These are phyloP conservation scores for Puya raimondii DNA, from an alignment of 176 grass and related monocot genomes.

Conservation along the genomic window DNA sequence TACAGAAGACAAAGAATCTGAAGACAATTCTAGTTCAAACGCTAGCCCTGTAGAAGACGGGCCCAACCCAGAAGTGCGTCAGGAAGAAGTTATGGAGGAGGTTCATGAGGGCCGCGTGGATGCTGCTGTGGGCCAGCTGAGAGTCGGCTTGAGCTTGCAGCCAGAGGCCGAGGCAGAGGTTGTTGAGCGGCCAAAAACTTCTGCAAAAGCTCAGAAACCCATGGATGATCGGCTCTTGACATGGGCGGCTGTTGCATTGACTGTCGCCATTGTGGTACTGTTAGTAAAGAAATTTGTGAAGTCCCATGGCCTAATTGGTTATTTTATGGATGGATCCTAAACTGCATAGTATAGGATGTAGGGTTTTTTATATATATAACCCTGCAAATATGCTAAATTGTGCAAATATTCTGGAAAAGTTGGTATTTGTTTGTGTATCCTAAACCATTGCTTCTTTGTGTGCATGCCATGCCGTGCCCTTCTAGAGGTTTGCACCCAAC, in stretches of 20 bases:
- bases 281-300: conserved; percentile 88
- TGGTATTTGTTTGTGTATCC: too few relatives aligned
- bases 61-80: conserved; percentile 35
- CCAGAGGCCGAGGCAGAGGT: background rate
- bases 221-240: conserved; percentile 70
- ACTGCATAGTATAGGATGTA: background rate
- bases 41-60: conserved; percentile 15
- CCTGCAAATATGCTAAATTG: background rate
- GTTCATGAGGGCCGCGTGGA: conserved; percentile 22
- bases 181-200: conserved; percentile 12
- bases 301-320: conserved; percentile 49
- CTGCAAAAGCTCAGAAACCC: conserved; percentile 41
- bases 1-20: conserved; percentile 24
- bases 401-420: too few relatives aligned
- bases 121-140: conserved; percentile 22
- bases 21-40: conserved; percentile 20
- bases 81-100: conserved; percentile 24
- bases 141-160: conserved; percentile 17
- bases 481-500: too few relatives aligned
- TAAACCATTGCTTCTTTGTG: too few relatives aligned
- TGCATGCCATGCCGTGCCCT: too few relatives aligned
- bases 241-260: conserved; percentile 66
- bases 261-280: conserved; percentile 78
- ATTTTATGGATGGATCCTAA: conserved; percentile 48
- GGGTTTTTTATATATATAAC: background rate